Evolutionary conservation across 768 basidiomycete species (phyloP).

Genomic region (Lactifluus volemus): DNA sequence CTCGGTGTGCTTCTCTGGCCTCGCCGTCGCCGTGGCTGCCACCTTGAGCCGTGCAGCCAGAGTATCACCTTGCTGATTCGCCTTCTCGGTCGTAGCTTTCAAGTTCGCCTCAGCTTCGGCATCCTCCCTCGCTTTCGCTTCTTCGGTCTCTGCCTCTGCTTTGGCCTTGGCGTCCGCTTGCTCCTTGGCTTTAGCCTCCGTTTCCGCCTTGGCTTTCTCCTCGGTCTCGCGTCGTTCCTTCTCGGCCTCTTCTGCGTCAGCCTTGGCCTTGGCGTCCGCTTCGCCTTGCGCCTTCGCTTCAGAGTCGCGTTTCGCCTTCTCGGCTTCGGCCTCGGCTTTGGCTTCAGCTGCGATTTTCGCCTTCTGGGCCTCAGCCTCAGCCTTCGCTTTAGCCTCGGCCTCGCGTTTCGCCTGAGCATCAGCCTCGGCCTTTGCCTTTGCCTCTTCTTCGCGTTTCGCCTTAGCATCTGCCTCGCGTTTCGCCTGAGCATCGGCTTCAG

Average conservation of each 20-base stretch:
- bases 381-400: neutral
- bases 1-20: neutral
- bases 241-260: neutral
- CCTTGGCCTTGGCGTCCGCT: neutral
- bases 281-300: neutral
- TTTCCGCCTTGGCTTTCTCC: neutral
- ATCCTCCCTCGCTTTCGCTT: neutral
- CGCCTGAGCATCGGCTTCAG: neutral
- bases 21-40: neutral
- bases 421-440: neutral
- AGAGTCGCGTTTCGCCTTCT: neutral
- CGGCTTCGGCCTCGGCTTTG: neutral
- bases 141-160: neutral
- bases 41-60: neutral
- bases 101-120: neutral
- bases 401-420: neutral
- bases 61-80: neutral
- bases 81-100: neutral
- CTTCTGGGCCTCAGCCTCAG: neutral
- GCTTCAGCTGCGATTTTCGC: neutral
- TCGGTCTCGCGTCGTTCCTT: neutral
- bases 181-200: neutral
- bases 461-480: neutral
- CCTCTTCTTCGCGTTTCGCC: neutral
- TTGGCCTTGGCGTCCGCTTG: neutral